Evolutionary conservation across 495 filamentous ascomycete genomes (phyloP), one percentile per base, ranked within the genome.

Genomic region (Rhizodiscina lignyota): DNA sequence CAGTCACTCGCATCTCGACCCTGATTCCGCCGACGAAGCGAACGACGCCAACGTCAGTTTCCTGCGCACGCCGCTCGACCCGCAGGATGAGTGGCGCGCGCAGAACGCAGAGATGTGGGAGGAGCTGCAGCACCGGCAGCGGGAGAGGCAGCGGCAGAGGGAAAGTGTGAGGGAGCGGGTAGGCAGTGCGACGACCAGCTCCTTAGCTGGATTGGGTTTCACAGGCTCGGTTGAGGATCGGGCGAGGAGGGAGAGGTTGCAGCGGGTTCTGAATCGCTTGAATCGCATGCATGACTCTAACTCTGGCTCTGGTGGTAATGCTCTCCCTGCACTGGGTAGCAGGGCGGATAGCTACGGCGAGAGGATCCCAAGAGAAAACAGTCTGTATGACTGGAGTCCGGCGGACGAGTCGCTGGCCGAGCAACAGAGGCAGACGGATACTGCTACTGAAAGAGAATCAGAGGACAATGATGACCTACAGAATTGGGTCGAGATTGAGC

Each of bases 11-110:
- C n/a, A n/a, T n/a, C n/a, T n/a, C n/a, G n/a, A n/a, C n/a, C n/a
- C n/a, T n/a, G n/a, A n/a, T 38, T 52, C 57, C 26, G 65, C 64
- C 41, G 64, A 73, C 42, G 67, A 66, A 40, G 64, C 62, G 22
- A 61, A 74, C 35, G 65, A 68, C 48, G 70, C 65, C 37, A 72
- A 74, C 55, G 60, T 74, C 36, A 67, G 54, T 50, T 73, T 73
- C 41, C 53, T 75, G 33, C 64, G 72, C 23, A 58, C 59, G 48
- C 42, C 42, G 50, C 2, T 57, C 54, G 27, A 50, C 18, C 36
- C 36, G 12, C 50, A 58, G 46, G 41, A 45, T 15, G 42, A 48
- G 36, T 49, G 48, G 49, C 43, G 49, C 2, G 32, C 33, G 2
- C 39, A 52, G 27, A 42, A 51, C 28, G 36, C 48, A 5, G n/a